These are phyloP conservation scores for Schwanniomyces polymorphus DNA, from an alignment of 805 yeast species.

Conservation along the genomic window DNA sequence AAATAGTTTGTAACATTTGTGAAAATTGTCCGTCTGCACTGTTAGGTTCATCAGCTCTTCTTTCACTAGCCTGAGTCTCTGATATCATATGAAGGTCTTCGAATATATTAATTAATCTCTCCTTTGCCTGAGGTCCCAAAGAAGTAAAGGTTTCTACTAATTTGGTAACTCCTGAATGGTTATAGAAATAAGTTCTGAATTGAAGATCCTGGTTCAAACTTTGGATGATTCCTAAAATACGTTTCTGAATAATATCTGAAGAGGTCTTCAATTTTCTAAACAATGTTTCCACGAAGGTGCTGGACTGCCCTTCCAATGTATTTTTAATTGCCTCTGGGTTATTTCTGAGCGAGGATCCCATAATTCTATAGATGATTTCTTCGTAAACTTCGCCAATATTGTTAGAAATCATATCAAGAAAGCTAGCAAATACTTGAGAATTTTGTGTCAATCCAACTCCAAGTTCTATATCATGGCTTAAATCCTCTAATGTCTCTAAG, in stretches of 20 bases:
- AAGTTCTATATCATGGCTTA: constrained; percentile 64
- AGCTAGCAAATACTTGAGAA: constrained; percentile 26
- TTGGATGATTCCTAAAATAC: constrained; percentile 53
- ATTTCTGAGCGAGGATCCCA: constrained; percentile 72
- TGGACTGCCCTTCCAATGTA: constrained; percentile 23
- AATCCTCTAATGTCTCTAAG: constrained; percentile 52
- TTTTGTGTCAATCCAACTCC: constrained; percentile 50
- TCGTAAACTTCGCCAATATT: constrained; percentile 19
- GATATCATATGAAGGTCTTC: constrained; percentile 38
- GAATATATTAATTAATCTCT: constrained; percentile 45
- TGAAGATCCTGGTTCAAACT: constrained; percentile 37
- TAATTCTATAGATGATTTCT: constrained; percentile 58
- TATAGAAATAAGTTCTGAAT: constrained; percentile 31
- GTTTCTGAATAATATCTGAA: constrained; percentile 40
- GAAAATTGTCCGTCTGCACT: constrained; percentile 34
- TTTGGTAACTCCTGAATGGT: constrained; percentile 19
- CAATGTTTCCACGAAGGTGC: constrained; percentile 16
- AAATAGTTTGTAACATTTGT: constrained; percentile 29
- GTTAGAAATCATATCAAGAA: constrained; percentile 21
- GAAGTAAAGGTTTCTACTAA: constrained; percentile 27
- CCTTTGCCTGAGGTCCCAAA: constrained; percentile 27
- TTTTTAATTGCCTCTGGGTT: constrained; percentile 60
- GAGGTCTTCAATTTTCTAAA: constrained; percentile 17
- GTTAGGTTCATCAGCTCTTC: constrained; percentile 13
- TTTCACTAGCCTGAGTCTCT: constrained; percentile 8